These are phyloP conservation scores for Draba incana DNA, from an alignment of 345 rosid species.

Conservation along the genomic window DNA sequence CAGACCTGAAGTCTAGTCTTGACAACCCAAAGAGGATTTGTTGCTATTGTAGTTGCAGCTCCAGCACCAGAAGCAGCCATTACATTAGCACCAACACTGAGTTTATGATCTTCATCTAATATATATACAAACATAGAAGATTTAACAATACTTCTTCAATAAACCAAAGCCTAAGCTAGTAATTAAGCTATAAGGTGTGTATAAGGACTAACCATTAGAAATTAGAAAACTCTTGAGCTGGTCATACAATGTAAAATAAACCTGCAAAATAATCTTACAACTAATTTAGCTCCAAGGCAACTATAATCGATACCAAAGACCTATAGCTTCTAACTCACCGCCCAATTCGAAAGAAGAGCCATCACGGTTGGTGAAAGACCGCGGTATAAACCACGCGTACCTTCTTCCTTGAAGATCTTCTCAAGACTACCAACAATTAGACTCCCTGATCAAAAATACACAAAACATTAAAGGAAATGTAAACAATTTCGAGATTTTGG, in stretches of 20 bases:
- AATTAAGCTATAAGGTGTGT: background rate
- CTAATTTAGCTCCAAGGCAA: background rate
- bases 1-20: constrained; percentile 87
- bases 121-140: background rate
- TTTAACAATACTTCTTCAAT: background rate
- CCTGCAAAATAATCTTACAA: constrained; percentile 47
- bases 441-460: constrained; percentile 59
- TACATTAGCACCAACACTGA: constrained; percentile 73
- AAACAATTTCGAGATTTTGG: no score
- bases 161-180: constrained; percentile 10
- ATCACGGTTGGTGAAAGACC: constrained; percentile 78
- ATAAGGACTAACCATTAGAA: constrained; percentile 54
- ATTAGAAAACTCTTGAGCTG: constrained; percentile 71
- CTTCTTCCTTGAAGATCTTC: constrained; percentile 70
- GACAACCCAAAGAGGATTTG: constrained; percentile 96
- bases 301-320: background rate
- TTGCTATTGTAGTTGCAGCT: constrained; percentile 72
- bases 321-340: constrained; percentile 45
- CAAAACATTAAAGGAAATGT: constrained; percentile 9
- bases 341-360: constrained; percentile 93
- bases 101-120: constrained; percentile 57
- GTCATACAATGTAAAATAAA: constrained; percentile 83
- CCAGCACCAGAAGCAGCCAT: constrained; percentile 92
- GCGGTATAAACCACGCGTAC: constrained; percentile 76
- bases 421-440: constrained; percentile 77